Base-by-base conservation (phyloP, 75 land plant species). In the Sequoia sempervirens region DNA sequence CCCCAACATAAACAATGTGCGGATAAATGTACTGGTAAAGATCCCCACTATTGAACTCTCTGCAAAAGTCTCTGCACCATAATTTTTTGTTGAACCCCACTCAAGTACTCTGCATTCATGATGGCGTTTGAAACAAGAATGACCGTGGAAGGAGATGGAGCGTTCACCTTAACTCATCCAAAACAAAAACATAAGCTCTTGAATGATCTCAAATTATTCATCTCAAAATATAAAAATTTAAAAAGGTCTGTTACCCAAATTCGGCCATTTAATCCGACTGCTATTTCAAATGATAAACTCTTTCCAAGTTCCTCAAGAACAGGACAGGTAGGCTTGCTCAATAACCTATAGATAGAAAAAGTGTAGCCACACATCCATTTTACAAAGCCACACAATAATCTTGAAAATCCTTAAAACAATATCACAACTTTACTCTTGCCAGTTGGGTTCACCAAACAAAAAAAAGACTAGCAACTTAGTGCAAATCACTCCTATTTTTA, bases 241-340 rank as follows among this genome's bases (percentile, higher is more conserved):
- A 85, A 36, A n/a, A 2, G 9, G 76, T 41, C 45, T 20, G 50
- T 76, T 91, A 97, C 99, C 99, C 98, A 97, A 81, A 96, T 95
- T 26, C 98, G 93, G 61, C 99, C 99, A 84, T 97, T 97, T 81
- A 96, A 79, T 30, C 99, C 99, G 78, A 94, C 92, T 34, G 98
- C 99, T 85, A 91, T 93, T 84, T 97, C 99, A 89, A 92, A 97
- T 13, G 99, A 92, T 20, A 93, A 36, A 85, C 84, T 88, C 86
- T 97, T 96, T 45, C 99, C 98, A n/a, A 97, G 92, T 46, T 84
- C 91, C 72, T 96, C 99, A 79, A 97, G 92, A 54, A 97, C 94
- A 58, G 99, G 99, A 82, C 93, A 96, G 37, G 98, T 90, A 38
- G 96, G 99, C 75, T 89, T 88, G 83, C 94, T 92, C 84, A 96